Evolutionary conservation across 1,139 yeast genomes (phyloP).

Genomic region (Blastobotrys aristatus): DNA sequence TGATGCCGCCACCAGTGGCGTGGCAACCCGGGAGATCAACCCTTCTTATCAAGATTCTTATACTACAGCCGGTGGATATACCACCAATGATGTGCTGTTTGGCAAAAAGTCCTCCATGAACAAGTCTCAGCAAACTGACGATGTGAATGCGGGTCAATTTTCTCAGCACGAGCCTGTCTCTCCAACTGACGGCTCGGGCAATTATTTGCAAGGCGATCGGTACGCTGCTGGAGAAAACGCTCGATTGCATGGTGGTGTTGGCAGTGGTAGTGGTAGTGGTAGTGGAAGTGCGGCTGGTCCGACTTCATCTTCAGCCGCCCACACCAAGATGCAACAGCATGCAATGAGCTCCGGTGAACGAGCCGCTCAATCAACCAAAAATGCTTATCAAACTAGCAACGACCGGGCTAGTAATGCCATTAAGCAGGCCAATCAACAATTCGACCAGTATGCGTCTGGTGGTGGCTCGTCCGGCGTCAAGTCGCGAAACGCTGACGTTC

Average conservation of each 20-base stretch:
- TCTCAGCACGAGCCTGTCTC: background rate
- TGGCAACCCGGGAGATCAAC: background rate
- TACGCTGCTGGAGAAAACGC: conserved; percentile 5
- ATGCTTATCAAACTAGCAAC: background rate
- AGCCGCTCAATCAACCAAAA: background rate
- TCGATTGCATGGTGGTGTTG: background rate
- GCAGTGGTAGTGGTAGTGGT: background rate
- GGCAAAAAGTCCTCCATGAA: background rate
- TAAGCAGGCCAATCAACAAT: background rate
- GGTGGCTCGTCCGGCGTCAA: background rate
- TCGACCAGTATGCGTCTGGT: background rate
- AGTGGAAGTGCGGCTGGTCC: background rate
- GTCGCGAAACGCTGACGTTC: background rate
- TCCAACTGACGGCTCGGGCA: background rate
- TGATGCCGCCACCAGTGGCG: background rate
- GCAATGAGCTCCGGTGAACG: background rate
- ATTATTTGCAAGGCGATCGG: conserved; percentile 1
- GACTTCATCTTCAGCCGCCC: background rate
- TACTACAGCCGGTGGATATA: conserved; percentile 1
- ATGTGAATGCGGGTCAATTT: background rate
- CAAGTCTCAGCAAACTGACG: background rate
- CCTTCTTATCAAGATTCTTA: background rate
- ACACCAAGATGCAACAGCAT: background rate
- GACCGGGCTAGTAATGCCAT: conserved; percentile 2
- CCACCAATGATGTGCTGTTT: conserved; percentile 1